phyloP scores from a whole-genome alignment of 164 flowering plant species.

The Magnolia changhungtana region DNA sequence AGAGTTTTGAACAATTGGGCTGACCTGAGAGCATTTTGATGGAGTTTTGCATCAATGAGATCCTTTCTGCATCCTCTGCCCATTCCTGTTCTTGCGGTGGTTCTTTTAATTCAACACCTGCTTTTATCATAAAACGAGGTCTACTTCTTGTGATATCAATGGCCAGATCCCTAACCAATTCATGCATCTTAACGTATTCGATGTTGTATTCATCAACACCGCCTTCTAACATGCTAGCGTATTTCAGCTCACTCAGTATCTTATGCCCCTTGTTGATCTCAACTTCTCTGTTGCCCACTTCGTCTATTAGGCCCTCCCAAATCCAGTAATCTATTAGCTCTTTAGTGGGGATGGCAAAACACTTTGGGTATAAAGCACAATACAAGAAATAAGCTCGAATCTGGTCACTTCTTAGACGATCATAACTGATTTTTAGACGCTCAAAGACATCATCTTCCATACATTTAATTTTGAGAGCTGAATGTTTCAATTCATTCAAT shows the following conservation, averaged over 20 bases:
- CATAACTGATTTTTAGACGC: slow-evolving; percentile 16
- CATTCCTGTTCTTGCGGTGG: slow-evolving; percentile 5
- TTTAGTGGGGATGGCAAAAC: slow-evolving; percentile 1
- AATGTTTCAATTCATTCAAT: slow-evolving; percentile 12
- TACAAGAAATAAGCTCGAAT: slow-evolving; percentile 18
- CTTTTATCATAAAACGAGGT: slow-evolving; percentile 14
- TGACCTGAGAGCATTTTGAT: not conserved
- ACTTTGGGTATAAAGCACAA: slow-evolving; percentile 24
- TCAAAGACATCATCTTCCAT: slow-evolving; percentile 10
- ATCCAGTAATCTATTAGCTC: slow-evolving; percentile 25
- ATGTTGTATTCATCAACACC: not conserved
- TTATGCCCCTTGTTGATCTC: slow-evolving; percentile 17
- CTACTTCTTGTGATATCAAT: slow-evolving; percentile 5
- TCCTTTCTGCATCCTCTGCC: slow-evolving; percentile 5
- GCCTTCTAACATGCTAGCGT: slow-evolving; percentile 18
- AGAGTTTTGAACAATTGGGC: slow-evolving; percentile 3
- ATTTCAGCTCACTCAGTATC: slow-evolving; percentile 17
- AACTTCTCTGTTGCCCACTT: not conserved
- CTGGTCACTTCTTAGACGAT: slow-evolving; percentile 4
- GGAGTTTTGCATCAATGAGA: slow-evolving; percentile 15
- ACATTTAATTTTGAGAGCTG: not conserved
- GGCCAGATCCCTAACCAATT: slow-evolving; percentile 24
- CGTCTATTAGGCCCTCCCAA: slow-evolving; percentile 20
- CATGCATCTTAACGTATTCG: slow-evolving; percentile 23
- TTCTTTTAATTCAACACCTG: slow-evolving; percentile 12